Base-by-base conservation (phyloP, 139 green algal species). In the Chlamydomonas sp. region DNA sequence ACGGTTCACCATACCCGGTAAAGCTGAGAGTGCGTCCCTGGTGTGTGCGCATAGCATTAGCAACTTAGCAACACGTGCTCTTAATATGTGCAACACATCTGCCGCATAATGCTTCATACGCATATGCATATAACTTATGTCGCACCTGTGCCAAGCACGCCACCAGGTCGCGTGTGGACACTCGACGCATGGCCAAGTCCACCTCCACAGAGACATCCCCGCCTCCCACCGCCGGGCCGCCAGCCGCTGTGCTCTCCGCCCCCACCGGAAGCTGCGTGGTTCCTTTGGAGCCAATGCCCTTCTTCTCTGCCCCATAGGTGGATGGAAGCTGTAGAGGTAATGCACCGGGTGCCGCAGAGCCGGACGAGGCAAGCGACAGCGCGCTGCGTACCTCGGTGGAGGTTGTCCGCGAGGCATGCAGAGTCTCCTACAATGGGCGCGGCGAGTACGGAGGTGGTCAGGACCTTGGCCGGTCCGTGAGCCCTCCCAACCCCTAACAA, bases 131-230 rank as follows among this genome's bases (percentile, higher is more conserved):
- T 49, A 49, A 49, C 31, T 49, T 49, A 49, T 49, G 31, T 49
- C 31, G 31, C 79, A 86, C 82, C 81, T 90, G 87, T 14, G 87
- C 76, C 77, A 91, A n/a, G 68, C 82, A 91, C 10, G 74, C 73
- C 63, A 91, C 88, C 61, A 91, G 87, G 14, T 87, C 72, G 6
- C 73, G 49, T 2, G 71, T 86, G n/a, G 82, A 63, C 20, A 86
- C 82, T 12, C 79, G 71, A 4, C 69, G 71, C 82, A 86, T 72
- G 17, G 82, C 71, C 18, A 5, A 59, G 31, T 78, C 69, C 60
- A 80, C 62, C 63, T 79, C 82, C n/a, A 68, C 71, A 5, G 3
- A 2, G 31, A 79, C 73, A 62, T 79, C 83, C 5, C 83, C 72
- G 12, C 83, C 82, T 8, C 12, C 49, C 61, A 69, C 57, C 9